Evolutionary conservation across 139 green algal species (phyloP).

Genomic region (Picochlorum sp.): DNA sequence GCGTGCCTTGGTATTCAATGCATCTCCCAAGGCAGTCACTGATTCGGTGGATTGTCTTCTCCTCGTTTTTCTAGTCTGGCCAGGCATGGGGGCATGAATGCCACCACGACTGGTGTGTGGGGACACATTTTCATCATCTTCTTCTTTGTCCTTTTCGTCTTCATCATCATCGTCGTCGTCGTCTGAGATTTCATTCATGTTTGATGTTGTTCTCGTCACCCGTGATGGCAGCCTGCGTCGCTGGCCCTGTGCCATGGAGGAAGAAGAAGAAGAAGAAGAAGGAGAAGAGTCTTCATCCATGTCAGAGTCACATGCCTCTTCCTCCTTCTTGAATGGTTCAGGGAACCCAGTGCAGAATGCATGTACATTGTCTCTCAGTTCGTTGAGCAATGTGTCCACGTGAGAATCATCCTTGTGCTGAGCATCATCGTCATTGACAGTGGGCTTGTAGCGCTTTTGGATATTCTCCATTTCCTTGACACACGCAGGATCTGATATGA

Average conservation of each 20-base stretch:
- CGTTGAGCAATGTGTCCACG: neutral
- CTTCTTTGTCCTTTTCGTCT: neutral
- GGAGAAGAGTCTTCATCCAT: neutral
- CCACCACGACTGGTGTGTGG: neutral
- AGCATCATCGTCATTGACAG: neutral
- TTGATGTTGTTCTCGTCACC: neutral
- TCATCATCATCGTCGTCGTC: neutral
- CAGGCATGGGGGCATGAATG: neutral
- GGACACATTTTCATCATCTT: neutral
- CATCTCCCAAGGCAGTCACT: slow-evolving; percentile 7
- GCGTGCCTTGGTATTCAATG: slow-evolving; percentile 11
- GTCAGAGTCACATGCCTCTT: slow-evolving; percentile 1
- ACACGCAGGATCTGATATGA: neutral
- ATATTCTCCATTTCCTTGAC: slow-evolving; percentile 9
- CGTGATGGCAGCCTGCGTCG: neutral
- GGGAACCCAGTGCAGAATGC: slow-evolving; percentile 14
- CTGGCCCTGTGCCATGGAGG: neutral
- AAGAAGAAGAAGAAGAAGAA: neutral
- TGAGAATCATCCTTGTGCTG: neutral
- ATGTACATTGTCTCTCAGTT: slow-evolving; percentile 2
- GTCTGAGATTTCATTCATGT: slow-evolving; percentile 3
- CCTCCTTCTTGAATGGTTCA: slow-evolving; percentile 5
- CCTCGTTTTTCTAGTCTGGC: neutral
- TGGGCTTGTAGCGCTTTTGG: neutral
- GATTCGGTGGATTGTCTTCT: slow-evolving; percentile 7